Evolutionary conservation across 371 early-diverging fungal species (phyloP).

Genomic region (Mucor ambiguus): DNA sequence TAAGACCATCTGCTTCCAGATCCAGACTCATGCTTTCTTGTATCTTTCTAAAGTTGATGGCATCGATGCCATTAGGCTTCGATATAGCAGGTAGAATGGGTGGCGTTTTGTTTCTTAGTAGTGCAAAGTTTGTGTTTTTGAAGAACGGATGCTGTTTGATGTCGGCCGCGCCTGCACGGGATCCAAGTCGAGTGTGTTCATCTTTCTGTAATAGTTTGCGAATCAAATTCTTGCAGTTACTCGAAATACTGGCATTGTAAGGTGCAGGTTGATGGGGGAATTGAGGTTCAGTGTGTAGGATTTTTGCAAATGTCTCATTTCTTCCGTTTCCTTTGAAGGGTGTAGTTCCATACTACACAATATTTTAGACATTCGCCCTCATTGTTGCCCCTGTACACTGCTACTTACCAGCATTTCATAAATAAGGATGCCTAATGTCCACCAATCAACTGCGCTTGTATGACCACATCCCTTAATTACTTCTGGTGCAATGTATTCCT

Average conservation of each 20-base stretch:
- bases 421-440: slow-evolving; percentile 97
- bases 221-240: slow-evolving; percentile 74
- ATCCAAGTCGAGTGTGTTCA: slow-evolving; percentile 85
- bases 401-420: slow-evolving; percentile 91
- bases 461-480: slow-evolving; percentile 93
- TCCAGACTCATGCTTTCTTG: slow-evolving; percentile 69
- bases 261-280: slow-evolving; percentile 71
- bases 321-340: slow-evolving; percentile 94
- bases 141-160: slow-evolving; percentile 95
- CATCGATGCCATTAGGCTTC: slow-evolving; percentile 63
- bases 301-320: slow-evolving; percentile 83
- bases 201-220: slow-evolving; percentile 86
- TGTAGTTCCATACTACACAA: slow-evolving; percentile 78
- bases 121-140: slow-evolving; percentile 90
- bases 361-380: background rate
- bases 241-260: slow-evolving; percentile 33
- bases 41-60: slow-evolving; percentile 71
- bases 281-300: slow-evolving; percentile 73
- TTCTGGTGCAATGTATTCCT: slow-evolving; percentile 98
- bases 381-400: background rate
- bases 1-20: slow-evolving; percentile 52
- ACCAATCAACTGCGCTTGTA: slow-evolving; percentile 97
- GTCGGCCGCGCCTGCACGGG: slow-evolving; percentile 90
- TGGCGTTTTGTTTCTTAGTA: slow-evolving; percentile 82
- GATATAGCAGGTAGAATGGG: slow-evolving; percentile 85